These are phyloP conservation scores for Aspergillus olivimuriae DNA, from an alignment of 495 filamentous ascomycete genomes.

Conservation along the genomic window DNA sequence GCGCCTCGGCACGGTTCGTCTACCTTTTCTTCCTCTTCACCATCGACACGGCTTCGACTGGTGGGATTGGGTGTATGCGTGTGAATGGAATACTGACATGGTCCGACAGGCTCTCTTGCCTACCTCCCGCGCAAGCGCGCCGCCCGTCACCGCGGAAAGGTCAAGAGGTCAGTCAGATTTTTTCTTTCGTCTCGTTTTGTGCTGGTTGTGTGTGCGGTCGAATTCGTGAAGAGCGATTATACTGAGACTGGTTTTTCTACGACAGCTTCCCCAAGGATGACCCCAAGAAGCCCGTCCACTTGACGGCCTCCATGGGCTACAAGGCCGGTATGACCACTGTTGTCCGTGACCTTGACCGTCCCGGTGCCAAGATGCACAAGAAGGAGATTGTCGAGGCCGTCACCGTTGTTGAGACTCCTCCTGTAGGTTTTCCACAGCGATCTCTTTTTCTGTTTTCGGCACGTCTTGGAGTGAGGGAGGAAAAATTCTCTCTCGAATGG, in stretches of 20 bases:
- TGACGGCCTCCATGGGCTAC: constrained; percentile 98
- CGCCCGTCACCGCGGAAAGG: constrained; percentile 92
- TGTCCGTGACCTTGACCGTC: constrained; percentile 98
- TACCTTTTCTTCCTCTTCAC: constrained; percentile 21
- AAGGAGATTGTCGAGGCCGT: constrained; percentile 99
- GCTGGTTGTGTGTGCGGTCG: too few relatives aligned
- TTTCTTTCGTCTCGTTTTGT: background rate
- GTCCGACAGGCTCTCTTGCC: constrained; percentile 65
- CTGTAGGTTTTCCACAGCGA: constrained; percentile 58
- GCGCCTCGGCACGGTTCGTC: constrained; percentile 88
- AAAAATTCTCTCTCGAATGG: background rate
- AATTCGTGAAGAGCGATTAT: constrained; percentile 27
- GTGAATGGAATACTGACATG: constrained; percentile 32
- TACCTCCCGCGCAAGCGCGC: constrained; percentile 97
- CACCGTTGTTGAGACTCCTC: constrained; percentile 98
- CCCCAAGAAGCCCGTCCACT: constrained; percentile 97
- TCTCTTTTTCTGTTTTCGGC: constrained; percentile 1
- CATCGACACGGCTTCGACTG: constrained; percentile 21
- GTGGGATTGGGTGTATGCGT: constrained; percentile 18
- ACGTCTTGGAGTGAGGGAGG: too few relatives aligned
- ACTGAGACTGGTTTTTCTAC: constrained; percentile 25
- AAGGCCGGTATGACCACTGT: constrained; percentile 99
- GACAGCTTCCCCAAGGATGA: constrained; percentile 99
- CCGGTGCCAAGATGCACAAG: constrained; percentile 99
- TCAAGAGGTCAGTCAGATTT: constrained; percentile 84